Conservation (phyloP, 805 yeast species). For the Brettanomyces naardenensis region DNA sequence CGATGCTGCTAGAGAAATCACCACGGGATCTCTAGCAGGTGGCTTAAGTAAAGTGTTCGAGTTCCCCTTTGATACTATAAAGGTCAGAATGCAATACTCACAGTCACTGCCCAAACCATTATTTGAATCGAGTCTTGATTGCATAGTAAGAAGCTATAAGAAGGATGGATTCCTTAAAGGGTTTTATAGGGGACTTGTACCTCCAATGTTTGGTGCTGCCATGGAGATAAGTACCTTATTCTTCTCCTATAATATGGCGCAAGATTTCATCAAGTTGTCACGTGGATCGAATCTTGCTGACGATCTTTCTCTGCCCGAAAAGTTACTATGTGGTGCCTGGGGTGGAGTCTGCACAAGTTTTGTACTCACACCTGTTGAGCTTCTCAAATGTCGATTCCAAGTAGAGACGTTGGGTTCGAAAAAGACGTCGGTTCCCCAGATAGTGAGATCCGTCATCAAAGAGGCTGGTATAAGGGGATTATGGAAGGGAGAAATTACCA, state of each 20-base stretch:
- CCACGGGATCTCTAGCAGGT: slow-evolving; percentile 59
- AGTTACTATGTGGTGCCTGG: slow-evolving; percentile 63
- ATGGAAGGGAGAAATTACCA: slow-evolving; percentile 84
- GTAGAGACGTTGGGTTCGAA: slow-evolving; percentile 39
- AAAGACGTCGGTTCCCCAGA: slow-evolving; percentile 21
- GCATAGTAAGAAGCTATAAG: slow-evolving; percentile 51
- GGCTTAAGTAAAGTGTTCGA: slow-evolving; percentile 78
- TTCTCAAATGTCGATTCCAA: slow-evolving; percentile 82
- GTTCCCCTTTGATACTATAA: slow-evolving; percentile 88
- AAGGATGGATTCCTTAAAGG: slow-evolving; percentile 68
- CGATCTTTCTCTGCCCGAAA: slow-evolving; percentile 19
- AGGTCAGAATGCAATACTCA: slow-evolving; percentile 71
- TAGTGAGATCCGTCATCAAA: slow-evolving; percentile 33
- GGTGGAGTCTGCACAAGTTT: slow-evolving; percentile 80
- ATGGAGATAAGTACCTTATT: slow-evolving; percentile 80
- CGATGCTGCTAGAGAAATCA: slow-evolving; percentile 32
- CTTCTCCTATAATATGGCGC: slow-evolving; percentile 48
- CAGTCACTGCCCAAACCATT: slow-evolving; percentile 49
- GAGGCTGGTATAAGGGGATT: slow-evolving; percentile 58
- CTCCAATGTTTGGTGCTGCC: slow-evolving; percentile 88
- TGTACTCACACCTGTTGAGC: slow-evolving; percentile 85
- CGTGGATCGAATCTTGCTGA: slow-evolving; percentile 12
- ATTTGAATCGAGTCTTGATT: slow-evolving; percentile 54
- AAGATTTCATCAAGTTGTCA: slow-evolving; percentile 26
- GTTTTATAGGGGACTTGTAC: slow-evolving; percentile 69